Conservation (phyloP, 345 rosid species). For the Salix dunnii region DNA sequence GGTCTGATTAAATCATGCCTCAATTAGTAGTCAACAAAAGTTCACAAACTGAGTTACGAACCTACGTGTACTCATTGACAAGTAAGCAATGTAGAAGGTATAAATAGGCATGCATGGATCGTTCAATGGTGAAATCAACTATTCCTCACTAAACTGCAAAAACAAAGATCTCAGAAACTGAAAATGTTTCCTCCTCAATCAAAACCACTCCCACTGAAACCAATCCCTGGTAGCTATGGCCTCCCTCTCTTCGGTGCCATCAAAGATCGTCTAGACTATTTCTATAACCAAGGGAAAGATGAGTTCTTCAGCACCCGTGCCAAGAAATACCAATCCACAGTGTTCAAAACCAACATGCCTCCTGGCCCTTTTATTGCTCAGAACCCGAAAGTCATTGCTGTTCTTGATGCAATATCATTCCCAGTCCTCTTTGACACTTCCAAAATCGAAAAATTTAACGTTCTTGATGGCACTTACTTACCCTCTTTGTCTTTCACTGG, state of each 20-base stretch:
- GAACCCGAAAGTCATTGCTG: conserved; percentile 24
- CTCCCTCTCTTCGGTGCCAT: conserved; percentile 32
- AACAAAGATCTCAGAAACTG: not conserved
- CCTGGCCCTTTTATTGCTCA: conserved; percentile 51
- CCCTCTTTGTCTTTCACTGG: conserved; percentile 43
- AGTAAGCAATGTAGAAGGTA: not conserved
- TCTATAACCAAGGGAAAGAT: conserved; percentile 46
- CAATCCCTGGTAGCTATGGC: conserved; percentile 44
- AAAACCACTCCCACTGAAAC: conserved; percentile 1
- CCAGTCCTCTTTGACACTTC: conserved; percentile 40
- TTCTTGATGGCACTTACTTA: conserved; percentile 38
- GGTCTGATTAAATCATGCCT: not conserved
- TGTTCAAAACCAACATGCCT: conserved; percentile 45
- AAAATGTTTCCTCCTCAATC: conserved; percentile 18
- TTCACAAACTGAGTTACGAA: not conserved
- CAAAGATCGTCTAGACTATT: conserved; percentile 44
- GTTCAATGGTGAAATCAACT: not conserved
- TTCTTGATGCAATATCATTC: conserved; percentile 43
- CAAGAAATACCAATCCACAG: conserved; percentile 30
- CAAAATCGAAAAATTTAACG: conserved; percentile 39
- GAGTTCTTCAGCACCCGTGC: conserved; percentile 30
- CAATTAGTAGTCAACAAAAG: not conserved
- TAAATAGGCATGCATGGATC: not conserved
- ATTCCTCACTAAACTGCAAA: not conserved
- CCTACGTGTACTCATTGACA: not conserved